Evolutionary conservation across 306 rosid genomes (phyloP), one percentile per base, ranked within the genome.

Genomic region (Casuarina equisetifolia): DNA sequence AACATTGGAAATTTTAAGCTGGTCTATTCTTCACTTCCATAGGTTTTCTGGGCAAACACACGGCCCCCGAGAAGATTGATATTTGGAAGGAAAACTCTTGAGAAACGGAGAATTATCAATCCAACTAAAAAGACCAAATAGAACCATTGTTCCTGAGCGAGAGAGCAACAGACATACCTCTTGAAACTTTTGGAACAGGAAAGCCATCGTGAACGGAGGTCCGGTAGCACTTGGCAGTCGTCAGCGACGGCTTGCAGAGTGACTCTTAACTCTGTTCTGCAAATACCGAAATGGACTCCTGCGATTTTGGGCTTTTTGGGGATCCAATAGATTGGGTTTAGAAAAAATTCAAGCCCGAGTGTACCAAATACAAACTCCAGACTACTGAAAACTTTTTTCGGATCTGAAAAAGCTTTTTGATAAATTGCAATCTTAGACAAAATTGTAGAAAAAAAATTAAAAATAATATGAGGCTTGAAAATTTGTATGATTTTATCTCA

Each of bases 131-230:
- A 67, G 58, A 42, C 32, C 32, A 25, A 54, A 13, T 69, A 57
- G 52, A 15, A 35, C 5, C 6, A 25, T 2, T 4, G 49, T 38
- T 6, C 68, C 46, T 13, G 20, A 54, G 68, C 66, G 76, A 45
- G 54, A 43, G 71, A 78, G 46, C 74, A 19, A 58, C 79, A 79
- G 66, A 75, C 69, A 32, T 72, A 89, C 97, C 93, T 92, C 96
- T 85, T 92, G 98, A 82, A 92, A 92, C 81, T 88, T 91, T 67
- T 87, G 86, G 80, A 93, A 94, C 25, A 94, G 85, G 82, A 89
- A 86, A 44, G 93, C 97, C 97, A 90, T 93, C 45, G 66, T 4
- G 43, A 68, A 73, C 2, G 0, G 53, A 80, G 4, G 53, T 17
- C 32, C 40, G 49, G 17, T 38, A 38, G 70, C 49, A 15, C 48